Percentiles rank a stretch among this genome's conserved stretches.
Conservation (phyloP, 2,329 filamentous ascomycete genomes). For the Monosporascus sp. region DNA sequence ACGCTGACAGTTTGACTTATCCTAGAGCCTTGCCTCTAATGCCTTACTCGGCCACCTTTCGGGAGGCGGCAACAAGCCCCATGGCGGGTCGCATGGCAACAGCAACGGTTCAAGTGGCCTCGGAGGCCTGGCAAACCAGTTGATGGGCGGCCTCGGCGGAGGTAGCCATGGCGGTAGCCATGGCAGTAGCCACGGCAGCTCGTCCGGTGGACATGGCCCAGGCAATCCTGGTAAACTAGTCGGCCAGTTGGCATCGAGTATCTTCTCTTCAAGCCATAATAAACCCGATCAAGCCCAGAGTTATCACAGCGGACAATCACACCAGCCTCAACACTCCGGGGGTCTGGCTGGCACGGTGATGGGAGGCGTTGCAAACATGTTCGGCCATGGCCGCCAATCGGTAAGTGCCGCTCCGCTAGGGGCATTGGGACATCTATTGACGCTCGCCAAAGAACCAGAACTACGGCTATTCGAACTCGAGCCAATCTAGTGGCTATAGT, state of each 20-base stretch:
- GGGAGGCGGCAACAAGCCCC: constrained; percentile 38
- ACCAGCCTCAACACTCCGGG: constrained; percentile 34
- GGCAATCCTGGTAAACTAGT: constrained; percentile 45
- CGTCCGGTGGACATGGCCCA: constrained; percentile 19
- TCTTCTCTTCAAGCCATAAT: constrained; percentile 42
- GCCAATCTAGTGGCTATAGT: constrained; percentile 51
- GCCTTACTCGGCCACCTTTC: constrained; percentile 42
- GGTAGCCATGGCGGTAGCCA: constrained; percentile 21
- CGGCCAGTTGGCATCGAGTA: constrained; percentile 49
- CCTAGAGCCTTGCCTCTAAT: constrained; percentile 56
- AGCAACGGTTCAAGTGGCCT: constrained; percentile 35
- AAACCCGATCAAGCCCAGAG: constrained; percentile 43
- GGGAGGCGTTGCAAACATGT: constrained; percentile 48
- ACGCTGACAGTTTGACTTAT: constrained; percentile 16
- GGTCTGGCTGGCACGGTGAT: constrained; percentile 50
- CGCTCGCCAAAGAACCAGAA: constrained; percentile 41
- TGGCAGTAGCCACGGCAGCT: constrained; percentile 17
- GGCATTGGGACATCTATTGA: constrained; percentile 10
- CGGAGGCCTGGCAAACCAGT: constrained; percentile 42
- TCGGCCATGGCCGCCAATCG: constrained; percentile 38
- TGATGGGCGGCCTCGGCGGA: constrained; percentile 26
- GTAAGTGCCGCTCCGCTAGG: constrained; percentile 24
- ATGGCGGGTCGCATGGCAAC: constrained; percentile 23
- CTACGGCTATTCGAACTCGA: constrained; percentile 58
- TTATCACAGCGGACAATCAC: constrained; percentile 13